phyloP scores from a whole-genome alignment of 1,284 basidiomycete genomes.

The Ceratobasidium sp. region DNA sequence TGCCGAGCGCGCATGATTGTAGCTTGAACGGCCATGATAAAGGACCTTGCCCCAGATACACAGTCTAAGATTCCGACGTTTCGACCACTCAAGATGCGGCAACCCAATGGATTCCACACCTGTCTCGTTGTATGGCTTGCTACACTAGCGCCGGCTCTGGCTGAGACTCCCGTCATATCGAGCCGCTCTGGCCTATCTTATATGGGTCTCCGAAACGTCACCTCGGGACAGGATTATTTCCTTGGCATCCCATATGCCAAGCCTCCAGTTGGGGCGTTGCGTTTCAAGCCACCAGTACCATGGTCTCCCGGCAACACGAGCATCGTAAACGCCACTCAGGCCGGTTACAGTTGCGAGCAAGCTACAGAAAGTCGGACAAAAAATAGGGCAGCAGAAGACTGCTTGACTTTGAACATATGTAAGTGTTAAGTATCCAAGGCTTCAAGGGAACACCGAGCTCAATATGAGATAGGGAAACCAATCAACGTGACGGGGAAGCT shows the following conservation, averaged over 20 bases:
- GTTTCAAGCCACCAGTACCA: conserved; percentile 5
- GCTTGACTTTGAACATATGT: conserved; percentile 30
- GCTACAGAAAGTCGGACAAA: neutral
- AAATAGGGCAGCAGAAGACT: conserved; percentile 18
- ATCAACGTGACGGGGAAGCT: neutral
- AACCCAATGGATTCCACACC: too few species aligned
- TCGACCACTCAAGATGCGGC: too few species aligned
- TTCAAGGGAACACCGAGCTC: neutral
- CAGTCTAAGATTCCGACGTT: too few species aligned
- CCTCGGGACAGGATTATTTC: conserved; percentile 21
- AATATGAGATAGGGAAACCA: neutral
- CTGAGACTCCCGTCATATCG: neutral
- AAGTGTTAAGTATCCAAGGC: neutral
- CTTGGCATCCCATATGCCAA: conserved; percentile 27
- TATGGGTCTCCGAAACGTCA: neutral
- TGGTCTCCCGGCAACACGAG: neutral
- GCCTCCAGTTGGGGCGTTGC: conserved; percentile 14
- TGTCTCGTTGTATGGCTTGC: neutral
- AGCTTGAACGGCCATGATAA: too few species aligned
- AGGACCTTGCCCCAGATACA: too few species aligned
- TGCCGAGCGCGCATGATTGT: too few species aligned
- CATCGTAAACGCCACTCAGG: neutral
- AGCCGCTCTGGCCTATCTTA: neutral
- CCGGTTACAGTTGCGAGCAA: neutral
- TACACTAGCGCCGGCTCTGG: neutral